Conservation (phyloP, 2,329 filamentous ascomycete species). For the Moelleriella libera region DNA sequence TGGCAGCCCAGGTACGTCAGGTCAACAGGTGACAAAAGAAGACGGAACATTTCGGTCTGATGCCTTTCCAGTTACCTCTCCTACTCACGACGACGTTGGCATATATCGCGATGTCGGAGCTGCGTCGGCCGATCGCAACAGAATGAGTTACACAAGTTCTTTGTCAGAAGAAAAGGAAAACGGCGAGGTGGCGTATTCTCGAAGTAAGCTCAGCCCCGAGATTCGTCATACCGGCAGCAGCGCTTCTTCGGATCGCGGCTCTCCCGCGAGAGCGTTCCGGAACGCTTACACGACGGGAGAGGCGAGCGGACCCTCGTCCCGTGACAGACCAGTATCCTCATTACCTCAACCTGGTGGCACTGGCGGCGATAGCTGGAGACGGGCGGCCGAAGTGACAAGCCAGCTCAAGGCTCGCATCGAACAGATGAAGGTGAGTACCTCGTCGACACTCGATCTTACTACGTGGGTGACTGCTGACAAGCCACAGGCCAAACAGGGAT, state of each 20-base stretch:
- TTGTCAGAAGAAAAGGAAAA: conserved; percentile 71
- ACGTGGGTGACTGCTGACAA: background rate
- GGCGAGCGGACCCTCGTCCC: conserved; percentile 10
- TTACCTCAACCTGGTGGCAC: conserved; percentile 19
- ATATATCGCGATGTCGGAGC: conserved; percentile 41
- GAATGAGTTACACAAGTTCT: conserved; percentile 49
- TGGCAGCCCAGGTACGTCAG: conserved; percentile 20
- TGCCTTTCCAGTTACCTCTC: conserved; percentile 26
- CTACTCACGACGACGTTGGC: conserved; percentile 42
- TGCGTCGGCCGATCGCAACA: conserved; percentile 27
- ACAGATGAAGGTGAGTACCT: conserved; percentile 72
- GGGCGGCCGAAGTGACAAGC: conserved; percentile 93
- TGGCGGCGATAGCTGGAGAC: conserved; percentile 74
- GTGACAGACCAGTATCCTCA: conserved; percentile 20
- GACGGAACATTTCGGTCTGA: background rate
- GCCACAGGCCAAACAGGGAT: conserved; percentile 13
- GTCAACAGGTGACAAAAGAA: background rate
- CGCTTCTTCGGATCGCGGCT: conserved; percentile 41
- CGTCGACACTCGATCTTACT: too few species aligned
- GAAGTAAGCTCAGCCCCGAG: conserved; percentile 42
- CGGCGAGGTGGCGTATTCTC: conserved; percentile 31
- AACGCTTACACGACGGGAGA: conserved; percentile 21
- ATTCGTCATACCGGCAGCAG: conserved; percentile 35
- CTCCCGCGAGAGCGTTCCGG: conserved; percentile 42
- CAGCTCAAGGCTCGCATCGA: conserved; percentile 95